Evolutionary conservation across 805 yeast genomes (phyloP).

Genomic region (Candida broadrunensis): DNA sequence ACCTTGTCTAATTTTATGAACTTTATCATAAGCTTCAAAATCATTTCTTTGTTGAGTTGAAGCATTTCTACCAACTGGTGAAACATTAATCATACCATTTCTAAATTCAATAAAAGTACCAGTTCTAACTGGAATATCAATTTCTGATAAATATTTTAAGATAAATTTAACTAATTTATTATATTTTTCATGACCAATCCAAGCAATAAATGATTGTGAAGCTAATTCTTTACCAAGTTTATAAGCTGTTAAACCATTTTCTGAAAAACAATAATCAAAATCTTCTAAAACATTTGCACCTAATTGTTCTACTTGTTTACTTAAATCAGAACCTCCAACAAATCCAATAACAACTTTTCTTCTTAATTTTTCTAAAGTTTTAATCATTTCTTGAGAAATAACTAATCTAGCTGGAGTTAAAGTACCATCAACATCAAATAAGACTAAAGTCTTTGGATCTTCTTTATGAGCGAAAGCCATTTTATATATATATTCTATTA

Average conservation of each 20-base stretch:
- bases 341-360: conserved; percentile 93
- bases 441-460: conserved; percentile 81
- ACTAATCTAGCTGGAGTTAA: conserved; percentile 93
- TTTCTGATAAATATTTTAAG: conserved; percentile 75
- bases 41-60: conserved; percentile 91
- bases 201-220: conserved; percentile 87
- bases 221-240: conserved; percentile 84
- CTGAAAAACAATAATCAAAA: conserved; percentile 95
- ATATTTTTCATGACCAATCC: conserved; percentile 96
- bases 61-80: conserved; percentile 98
- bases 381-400: conserved; percentile 74
- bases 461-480: conserved; percentile 72
- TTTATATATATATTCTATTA: too few relatives aligned
- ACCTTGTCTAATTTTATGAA: conserved; percentile 75
- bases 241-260: conserved; percentile 98
- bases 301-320: conserved; percentile 94
- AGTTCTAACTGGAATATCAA: conserved; percentile 94
- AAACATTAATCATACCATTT: conserved; percentile 98
- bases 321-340: conserved; percentile 95
- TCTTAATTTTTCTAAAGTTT: conserved; percentile 70
- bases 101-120: conserved; percentile 99
- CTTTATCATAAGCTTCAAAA: conserved; percentile 80
- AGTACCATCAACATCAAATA: conserved; percentile 98
- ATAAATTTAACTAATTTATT: conserved; percentile 84
- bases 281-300: conserved; percentile 73